These are phyloP conservation scores for Leccinum arenicola DNA, from an alignment of 768 basidiomycete species.

Conservation along the genomic window DNA sequence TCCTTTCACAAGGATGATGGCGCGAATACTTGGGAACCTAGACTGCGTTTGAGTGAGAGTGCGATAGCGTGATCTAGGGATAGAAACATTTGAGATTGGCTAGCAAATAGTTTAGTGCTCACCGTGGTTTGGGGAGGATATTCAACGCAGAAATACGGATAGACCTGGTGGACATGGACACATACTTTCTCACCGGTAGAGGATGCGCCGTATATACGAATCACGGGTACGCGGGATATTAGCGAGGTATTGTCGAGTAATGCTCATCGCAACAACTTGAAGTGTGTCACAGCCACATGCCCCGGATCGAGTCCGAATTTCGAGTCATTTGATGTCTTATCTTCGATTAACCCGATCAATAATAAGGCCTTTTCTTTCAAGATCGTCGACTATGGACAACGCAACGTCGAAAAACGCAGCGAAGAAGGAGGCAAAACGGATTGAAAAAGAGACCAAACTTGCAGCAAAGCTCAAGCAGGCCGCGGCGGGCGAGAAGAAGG, in stretches of 20 bases:
- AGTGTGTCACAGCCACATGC: no score
- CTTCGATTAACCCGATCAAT: no score
- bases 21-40: slow-evolving; percentile 59
- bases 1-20: slow-evolving; percentile 72
- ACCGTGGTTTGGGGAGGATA: slow-evolving; percentile 70
- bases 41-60: slow-evolving; percentile 73
- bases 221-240: slow-evolving; percentile 61
- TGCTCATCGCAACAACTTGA: no score
- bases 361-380: neutral
- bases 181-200: slow-evolving; percentile 76
- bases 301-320: no score
- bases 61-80: slow-evolving; percentile 87
- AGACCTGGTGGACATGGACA: slow-evolving; percentile 89
- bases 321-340: no score
- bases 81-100: slow-evolving; percentile 61
- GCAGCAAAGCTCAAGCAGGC: slow-evolving; percentile 59
- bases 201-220: slow-evolving; percentile 85
- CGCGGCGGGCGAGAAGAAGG: slow-evolving; percentile 58
- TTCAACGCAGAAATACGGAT: slow-evolving; percentile 89
- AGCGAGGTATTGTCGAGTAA: slow-evolving; percentile 59
- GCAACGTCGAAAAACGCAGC: slow-evolving; percentile 36
- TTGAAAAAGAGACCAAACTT: slow-evolving; percentile 76
- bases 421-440: slow-evolving; percentile 82
- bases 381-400: neutral
- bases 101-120: slow-evolving; percentile 17